These are phyloP conservation scores for Venturia asperata DNA, from an alignment of 2,329 filamentous ascomycete genomes.

Conservation along the genomic window DNA sequence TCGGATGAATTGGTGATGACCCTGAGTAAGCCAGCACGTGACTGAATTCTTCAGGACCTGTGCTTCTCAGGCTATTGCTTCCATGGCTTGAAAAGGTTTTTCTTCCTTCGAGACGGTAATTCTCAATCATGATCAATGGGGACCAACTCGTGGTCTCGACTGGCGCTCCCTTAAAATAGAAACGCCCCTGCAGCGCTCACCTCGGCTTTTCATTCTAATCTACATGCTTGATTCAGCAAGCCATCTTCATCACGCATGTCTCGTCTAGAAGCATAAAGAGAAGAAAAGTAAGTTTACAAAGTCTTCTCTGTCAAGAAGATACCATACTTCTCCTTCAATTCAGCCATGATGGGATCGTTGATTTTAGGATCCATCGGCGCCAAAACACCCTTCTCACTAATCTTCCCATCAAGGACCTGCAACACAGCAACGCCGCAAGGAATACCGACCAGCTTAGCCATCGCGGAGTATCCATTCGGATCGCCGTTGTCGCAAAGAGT, in stretches of 20 bases:
- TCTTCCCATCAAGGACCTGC: conserved; percentile 67
- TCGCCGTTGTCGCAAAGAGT: conserved; percentile 80
- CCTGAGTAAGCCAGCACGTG: not conserved
- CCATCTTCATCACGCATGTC: not conserved
- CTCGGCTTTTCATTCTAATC: not conserved
- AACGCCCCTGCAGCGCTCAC: not conserved
- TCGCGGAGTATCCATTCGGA: conserved; percentile 70
- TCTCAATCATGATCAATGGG: too few species aligned
- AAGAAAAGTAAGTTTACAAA: conserved; percentile 18
- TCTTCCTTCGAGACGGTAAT: not conserved
- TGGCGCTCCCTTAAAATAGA: too few species aligned
- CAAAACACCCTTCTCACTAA: conserved; percentile 65
- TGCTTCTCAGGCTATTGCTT: not conserved
- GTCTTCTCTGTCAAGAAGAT: conserved; percentile 68
- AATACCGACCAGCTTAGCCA: conserved; percentile 76
- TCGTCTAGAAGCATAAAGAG: not conserved
- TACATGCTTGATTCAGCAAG: not conserved
- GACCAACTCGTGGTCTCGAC: too few species aligned
- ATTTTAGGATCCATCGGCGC: conserved; percentile 69
- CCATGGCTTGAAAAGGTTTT: not conserved
- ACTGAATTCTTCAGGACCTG: not conserved
- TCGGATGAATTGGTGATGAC: not conserved
- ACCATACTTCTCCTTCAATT: conserved; percentile 69
- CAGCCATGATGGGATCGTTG: conserved; percentile 66
- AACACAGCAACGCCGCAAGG: conserved; percentile 65